Conservation (phyloP, 371 early-diverging fungal species). For the Fennellomyces sp. region DNA sequence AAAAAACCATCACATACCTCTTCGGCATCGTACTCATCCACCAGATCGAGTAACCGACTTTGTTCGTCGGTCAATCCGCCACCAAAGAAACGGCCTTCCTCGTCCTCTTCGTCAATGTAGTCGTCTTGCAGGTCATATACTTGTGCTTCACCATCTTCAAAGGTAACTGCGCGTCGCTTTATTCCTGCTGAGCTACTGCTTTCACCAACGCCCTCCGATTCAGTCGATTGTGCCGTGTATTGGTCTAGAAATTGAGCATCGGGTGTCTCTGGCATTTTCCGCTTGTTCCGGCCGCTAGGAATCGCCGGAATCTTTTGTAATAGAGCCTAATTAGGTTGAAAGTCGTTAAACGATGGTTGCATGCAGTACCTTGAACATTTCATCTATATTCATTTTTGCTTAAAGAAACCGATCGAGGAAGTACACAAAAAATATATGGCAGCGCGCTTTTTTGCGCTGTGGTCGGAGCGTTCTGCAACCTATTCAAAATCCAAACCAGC, state of each 20-base stretch:
- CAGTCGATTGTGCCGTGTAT: slow-evolving; percentile 30
- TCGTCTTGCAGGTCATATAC: slow-evolving; percentile 24
- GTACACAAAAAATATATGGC: background rate
- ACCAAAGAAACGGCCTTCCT: slow-evolving; percentile 83
- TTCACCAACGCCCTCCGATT: slow-evolving; percentile 18
- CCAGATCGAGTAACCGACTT: slow-evolving; percentile 77
- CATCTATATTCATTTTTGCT: slow-evolving; percentile 67
- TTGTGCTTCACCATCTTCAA: slow-evolving; percentile 30
- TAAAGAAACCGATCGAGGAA: background rate
- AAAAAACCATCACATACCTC: slow-evolving; percentile 37
- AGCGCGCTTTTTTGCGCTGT: background rate
- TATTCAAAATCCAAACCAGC: too few relatives aligned
- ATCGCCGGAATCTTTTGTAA: slow-evolving; percentile 54
- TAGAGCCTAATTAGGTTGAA: background rate
- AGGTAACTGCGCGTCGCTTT: slow-evolving; percentile 31
- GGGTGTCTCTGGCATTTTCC: slow-evolving; percentile 62
- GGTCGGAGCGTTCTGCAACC: too few relatives aligned
- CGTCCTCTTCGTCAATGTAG: slow-evolving; percentile 54
- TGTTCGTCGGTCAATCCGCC: slow-evolving; percentile 84
- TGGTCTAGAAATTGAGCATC: slow-evolving; percentile 50
- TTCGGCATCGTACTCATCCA: slow-evolving; percentile 83
- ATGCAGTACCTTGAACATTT: slow-evolving; percentile 66
- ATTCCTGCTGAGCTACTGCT: slow-evolving; percentile 11
- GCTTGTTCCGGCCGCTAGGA: slow-evolving; percentile 61
- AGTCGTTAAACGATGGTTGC: background rate